Conservation (phyloP, 805 yeast species). For the Tanozyma kutaoensis region DNA sequence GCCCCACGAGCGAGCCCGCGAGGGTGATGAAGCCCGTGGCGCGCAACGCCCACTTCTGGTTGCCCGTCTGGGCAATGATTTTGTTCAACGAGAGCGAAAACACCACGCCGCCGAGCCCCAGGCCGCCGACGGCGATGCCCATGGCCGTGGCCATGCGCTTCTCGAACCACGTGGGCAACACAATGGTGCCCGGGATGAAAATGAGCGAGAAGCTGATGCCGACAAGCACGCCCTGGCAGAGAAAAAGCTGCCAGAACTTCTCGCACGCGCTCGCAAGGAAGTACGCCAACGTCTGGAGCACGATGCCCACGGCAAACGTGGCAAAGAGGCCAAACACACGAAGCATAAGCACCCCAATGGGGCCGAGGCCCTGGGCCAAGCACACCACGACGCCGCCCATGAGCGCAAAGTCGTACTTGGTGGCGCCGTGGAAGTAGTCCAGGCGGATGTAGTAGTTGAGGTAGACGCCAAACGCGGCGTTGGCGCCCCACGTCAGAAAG, state of each 20-base stretch:
- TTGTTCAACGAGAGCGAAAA: background rate
- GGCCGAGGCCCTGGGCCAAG: slow-evolving; percentile 47
- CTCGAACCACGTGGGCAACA: slow-evolving; percentile 28
- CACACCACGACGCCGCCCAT: slow-evolving; percentile 57
- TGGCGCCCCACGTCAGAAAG: slow-evolving; percentile 44
- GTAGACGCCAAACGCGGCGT: slow-evolving; percentile 46
- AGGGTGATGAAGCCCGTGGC: slow-evolving; percentile 21
- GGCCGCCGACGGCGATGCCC: background rate
- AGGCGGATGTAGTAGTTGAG: slow-evolving; percentile 34
- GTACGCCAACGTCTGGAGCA: slow-evolving; percentile 38
- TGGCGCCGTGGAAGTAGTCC: slow-evolving; percentile 36
- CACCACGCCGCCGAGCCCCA: background rate
- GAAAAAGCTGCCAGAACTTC: slow-evolving; percentile 49
- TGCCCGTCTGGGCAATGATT: slow-evolving; percentile 25
- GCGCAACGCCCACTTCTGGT: slow-evolving; percentile 31
- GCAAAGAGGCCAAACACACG: slow-evolving; percentile 34
- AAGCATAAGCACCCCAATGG: slow-evolving; percentile 35
- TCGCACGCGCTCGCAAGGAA: slow-evolving; percentile 48
- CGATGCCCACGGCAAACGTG: slow-evolving; percentile 36
- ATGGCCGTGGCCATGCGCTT: background rate
- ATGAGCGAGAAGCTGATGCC: slow-evolving; percentile 48
- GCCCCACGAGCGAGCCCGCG: slow-evolving; percentile 25
- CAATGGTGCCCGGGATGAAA: slow-evolving; percentile 43
- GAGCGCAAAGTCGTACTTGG: slow-evolving; percentile 45
- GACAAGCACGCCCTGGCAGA: slow-evolving; percentile 55